Percentiles rank a stretch among this genome's conserved stretches.
These are phyloP conservation scores for Irpex lacteus DNA, from an alignment of 1,284 basidiomycete genomes.

Conservation along the genomic window DNA sequence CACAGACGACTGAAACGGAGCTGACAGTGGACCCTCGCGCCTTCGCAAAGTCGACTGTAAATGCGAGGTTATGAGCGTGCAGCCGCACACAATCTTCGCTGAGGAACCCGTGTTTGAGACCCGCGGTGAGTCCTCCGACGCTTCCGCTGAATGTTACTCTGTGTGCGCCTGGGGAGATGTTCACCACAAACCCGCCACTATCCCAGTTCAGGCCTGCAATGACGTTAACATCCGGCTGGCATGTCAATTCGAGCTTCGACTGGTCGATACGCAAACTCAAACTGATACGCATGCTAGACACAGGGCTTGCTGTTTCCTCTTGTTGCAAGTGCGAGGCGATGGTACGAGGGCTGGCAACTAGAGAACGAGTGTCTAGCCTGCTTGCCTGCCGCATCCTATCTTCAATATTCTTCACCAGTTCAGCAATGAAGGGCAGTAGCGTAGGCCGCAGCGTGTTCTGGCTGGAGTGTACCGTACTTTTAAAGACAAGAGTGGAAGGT, in stretches of 20 bases:
- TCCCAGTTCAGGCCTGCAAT: conserved; percentile 86
- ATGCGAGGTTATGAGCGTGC: conserved; percentile 72
- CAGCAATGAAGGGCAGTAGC: conserved; percentile 80
- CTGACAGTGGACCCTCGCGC: conserved; percentile 38
- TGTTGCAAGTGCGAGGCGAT: not conserved
- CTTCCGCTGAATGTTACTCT: conserved; percentile 74
- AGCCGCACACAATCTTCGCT: conserved; percentile 77
- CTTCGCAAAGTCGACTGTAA: conserved; percentile 67
- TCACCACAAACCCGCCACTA: conserved; percentile 84
- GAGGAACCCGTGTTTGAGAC: conserved; percentile 78
- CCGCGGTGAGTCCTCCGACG: conserved; percentile 75
- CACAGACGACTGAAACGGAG: conserved; percentile 67
- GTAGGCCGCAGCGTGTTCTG: conserved; percentile 80
- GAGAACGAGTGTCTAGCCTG: conserved; percentile 21
- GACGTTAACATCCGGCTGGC: conserved; percentile 87
- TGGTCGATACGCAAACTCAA: conserved; percentile 88
- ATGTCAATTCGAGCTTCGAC: conserved; percentile 81
- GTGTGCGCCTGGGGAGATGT: conserved; percentile 68
- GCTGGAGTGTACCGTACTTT: conserved; percentile 82
- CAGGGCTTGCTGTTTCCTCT: conserved; percentile 17
- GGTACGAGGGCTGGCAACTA: conserved; percentile 5
- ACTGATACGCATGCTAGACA: conserved; percentile 64
- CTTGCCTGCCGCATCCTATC: conserved; percentile 50
- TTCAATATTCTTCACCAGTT: conserved; percentile 65
- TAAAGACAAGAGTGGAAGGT: conserved; percentile 67